Conservation (phyloP, 306 rosid species). For the Sicyos baderoa region DNA sequence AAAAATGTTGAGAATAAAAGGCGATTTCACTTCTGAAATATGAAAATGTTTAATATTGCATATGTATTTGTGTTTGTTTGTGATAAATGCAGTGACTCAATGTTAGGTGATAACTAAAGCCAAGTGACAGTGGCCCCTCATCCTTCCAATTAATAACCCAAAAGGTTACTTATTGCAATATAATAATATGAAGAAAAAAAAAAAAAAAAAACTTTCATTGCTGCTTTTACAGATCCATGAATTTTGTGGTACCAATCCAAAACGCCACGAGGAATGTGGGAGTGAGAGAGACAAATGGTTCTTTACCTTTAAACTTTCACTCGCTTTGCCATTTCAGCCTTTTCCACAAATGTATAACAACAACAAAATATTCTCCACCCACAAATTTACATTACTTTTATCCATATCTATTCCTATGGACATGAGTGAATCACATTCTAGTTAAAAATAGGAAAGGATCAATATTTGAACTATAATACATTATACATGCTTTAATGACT, state of each 20-base stretch:
- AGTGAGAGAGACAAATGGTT: not conserved
- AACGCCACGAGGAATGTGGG: constrained; percentile 12
- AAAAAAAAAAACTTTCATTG: not conserved
- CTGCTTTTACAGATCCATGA: constrained; percentile 1
- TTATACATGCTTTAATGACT: too few relatives aligned
- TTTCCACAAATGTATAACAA: not conserved
- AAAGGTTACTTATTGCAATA: not conserved
- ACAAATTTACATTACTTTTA: not conserved
- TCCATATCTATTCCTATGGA: not conserved
- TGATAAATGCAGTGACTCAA: not conserved
- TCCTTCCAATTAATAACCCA: not conserved
- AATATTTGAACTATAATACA: too few relatives aligned
- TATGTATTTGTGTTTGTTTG: too few relatives aligned
- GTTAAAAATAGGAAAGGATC: too few relatives aligned
- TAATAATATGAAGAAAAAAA: not conserved
- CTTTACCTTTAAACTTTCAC: not conserved
- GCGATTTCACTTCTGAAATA: too few relatives aligned
- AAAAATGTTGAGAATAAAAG: too few relatives aligned
- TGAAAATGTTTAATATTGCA: too few relatives aligned
- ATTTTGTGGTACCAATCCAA: constrained; percentile 4
- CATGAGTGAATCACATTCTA: not conserved
- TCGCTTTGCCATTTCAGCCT: not conserved
- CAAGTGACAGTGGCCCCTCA: not conserved
- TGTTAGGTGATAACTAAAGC: not conserved
- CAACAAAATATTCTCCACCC: not conserved